A percentile compares a stretch with the other conserved stretches of the same genome.
These are phyloP conservation scores for Pezicula neosporulosa DNA, from an alignment of 2,329 filamentous ascomycete genomes.

Conservation along the genomic window DNA sequence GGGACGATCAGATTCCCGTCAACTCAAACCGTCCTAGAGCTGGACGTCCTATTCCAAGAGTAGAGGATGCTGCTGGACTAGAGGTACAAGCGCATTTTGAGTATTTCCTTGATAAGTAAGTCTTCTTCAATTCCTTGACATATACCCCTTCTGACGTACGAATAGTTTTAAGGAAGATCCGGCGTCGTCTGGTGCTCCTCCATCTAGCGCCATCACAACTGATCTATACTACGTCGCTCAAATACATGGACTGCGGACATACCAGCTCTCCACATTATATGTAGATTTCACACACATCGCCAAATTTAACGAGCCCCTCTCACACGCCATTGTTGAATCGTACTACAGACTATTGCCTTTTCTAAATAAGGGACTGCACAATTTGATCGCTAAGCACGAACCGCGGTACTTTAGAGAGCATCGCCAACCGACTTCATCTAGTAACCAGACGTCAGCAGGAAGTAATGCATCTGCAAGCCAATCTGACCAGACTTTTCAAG, in stretches of 20 bases:
- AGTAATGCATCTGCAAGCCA: constrained; percentile 59
- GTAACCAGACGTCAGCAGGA: constrained; percentile 67
- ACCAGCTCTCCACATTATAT: constrained; percentile 79
- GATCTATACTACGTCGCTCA: constrained; percentile 85
- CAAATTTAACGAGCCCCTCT: constrained; percentile 75
- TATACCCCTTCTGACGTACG: background rate
- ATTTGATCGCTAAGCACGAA: constrained; percentile 91
- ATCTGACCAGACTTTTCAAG: constrained; percentile 49
- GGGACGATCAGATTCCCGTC: constrained; percentile 59
- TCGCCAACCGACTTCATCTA: constrained; percentile 76
- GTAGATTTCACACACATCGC: constrained; percentile 84
- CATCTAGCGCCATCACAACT: constrained; percentile 68
- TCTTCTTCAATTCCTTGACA: constrained; percentile 6
- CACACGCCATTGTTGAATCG: constrained; percentile 80
- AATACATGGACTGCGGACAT: constrained; percentile 72
- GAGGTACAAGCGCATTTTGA: constrained; percentile 75
- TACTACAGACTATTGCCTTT: constrained; percentile 97
- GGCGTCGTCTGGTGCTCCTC: constrained; percentile 56
- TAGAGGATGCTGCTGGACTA: constrained; percentile 73
- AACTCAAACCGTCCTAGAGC: constrained; percentile 43
- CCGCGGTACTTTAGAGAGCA: constrained; percentile 92
- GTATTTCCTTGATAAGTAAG: constrained; percentile 73
- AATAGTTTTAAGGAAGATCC: constrained; percentile 66
- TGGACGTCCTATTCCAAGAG: constrained; percentile 58
- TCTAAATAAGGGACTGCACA: constrained; percentile 83